Percentiles rank a stretch among this genome's conserved stretches.
Conservation (phyloP, 2,329 filamentous ascomycete species). For the Eurotiales sp. region DNA sequence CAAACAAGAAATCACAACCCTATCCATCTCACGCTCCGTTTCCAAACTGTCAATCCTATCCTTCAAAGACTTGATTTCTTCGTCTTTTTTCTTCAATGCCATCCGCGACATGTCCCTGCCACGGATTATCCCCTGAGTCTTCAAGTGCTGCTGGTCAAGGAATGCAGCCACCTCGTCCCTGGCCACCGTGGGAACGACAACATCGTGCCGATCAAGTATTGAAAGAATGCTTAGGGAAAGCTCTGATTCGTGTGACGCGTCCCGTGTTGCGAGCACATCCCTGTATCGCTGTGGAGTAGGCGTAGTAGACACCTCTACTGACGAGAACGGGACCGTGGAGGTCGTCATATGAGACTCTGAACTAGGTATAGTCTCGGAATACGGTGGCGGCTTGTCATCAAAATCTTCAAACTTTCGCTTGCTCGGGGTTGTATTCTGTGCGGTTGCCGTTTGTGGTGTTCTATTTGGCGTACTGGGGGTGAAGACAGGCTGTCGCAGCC, state of each 20-base stretch:
- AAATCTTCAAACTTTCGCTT: conserved; percentile 21
- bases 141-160: conserved; percentile 56
- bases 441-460: too few relatives aligned
- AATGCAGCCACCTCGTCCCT: conserved; percentile 37
- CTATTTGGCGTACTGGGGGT: too few relatives aligned
- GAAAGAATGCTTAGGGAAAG: conserved; percentile 26
- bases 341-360: background rate
- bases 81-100: conserved; percentile 61
- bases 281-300: conserved; percentile 30
- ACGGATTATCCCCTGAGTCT: conserved; percentile 57
- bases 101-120: conserved; percentile 65
- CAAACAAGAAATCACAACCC: conserved; percentile 37
- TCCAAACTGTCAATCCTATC: conserved; percentile 59
- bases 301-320: conserved; percentile 28
- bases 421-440: too few relatives aligned
- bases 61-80: conserved; percentile 62
- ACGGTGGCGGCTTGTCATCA: conserved; percentile 11
- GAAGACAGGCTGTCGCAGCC: too few relatives aligned
- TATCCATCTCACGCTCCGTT: conserved; percentile 53
- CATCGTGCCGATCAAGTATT: conserved; percentile 33
- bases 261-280: conserved; percentile 24
- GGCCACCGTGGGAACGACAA: conserved; percentile 30
- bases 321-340: conserved; percentile 18
- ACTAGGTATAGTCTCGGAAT: conserved; percentile 4
- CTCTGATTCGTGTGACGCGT: conserved; percentile 18